Evolutionary conservation across 371 early-diverging fungal species (phyloP), one percentile per base, ranked within the genome.

Genomic region (Mucor circinelloides): DNA sequence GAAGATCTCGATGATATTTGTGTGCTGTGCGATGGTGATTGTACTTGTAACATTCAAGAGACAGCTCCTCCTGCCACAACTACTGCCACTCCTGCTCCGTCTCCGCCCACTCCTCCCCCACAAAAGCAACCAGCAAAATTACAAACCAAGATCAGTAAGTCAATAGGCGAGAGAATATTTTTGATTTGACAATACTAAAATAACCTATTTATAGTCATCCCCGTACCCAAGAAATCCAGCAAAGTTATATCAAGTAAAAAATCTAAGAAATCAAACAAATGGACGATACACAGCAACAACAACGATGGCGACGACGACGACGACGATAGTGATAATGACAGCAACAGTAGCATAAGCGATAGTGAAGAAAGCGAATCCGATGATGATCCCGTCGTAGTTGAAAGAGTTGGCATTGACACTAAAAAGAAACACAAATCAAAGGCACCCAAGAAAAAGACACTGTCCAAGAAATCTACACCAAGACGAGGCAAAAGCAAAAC

Each of bases 11-110:
- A 87, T 58, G 88, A 88, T 58, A 81, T 88, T 27, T 88, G 89
- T 61, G 84, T 85, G 0, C 79, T 88, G 0, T 88, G 89, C 63
- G 89, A 88, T 46, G 80, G 78, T 21, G 83, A 86, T 63, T 88
- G 89, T 60, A 87, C 87, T 5, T 88, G 89, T 64, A 83, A 82
- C 25, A 34, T 31, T 9, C 19, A 19, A 27, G 59, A 57, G 31
- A 9, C 42, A 9, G 6, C 38, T 3, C n/a, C 42, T 27, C 65
- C 46, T 27, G 17, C 62, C 12, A 21, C 46, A 23, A 9, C 32
- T 23, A 13, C 36, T 15, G 27, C 30, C 6, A 21, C 28, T 25
- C 54, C 19, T 42, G 23, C 38, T 32, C 55, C 56, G 32, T 23
- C 36, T 21, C 65, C 40, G 32, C 65, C 56, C 25, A 44, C 36